Evolutionary conservation across 2,329 filamentous ascomycete species (phyloP), one percentile per base, ranked within the genome.

Genomic region (Aspergillus sp.): DNA sequence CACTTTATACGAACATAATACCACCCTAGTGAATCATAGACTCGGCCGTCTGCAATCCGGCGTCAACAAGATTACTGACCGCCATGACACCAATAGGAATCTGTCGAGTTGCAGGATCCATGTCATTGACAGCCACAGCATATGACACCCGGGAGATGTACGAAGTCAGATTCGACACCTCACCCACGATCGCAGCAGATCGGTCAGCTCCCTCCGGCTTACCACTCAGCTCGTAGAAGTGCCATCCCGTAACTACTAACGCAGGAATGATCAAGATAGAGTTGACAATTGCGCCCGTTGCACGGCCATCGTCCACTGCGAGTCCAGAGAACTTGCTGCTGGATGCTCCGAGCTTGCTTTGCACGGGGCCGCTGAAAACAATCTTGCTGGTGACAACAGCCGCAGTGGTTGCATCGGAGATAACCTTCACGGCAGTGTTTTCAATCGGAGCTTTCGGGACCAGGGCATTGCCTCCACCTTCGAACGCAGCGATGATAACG

Each of bases 121-220:
- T 16, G 20, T 59, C 46, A 52, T 57, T 59, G 9, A 59, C 57
- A 9, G 57, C 60, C 22, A 55, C 32, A 3, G 54, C 60, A 52
- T 59, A 55, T 16, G 49, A 53, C 2, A 55, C n/a, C 3, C 45
- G 24, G 14, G 50, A 42, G 7, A 55, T 32, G 14, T 59, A 52
- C 10, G 42, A 42, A 1, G 49, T 36, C 20, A 58, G 26, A n/a
- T 49, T 56, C 4, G 50, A 45, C 6, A 62, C 60, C 22, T 62
- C 60, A 12, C 50, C 56, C n/a, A 53, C 9, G n/a, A 61, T 61
- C n/a, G 59, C 59, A 1, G 59, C 53, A 9, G 56, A 55, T 9
- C 36, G 57, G 1, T 24, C 22, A 4, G 26, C 29, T 2, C 47
- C 32, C 4, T 20, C 57, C 1, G 18, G 12, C 18, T 52, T 46